Evolutionary conservation across 306 rosid genomes (phyloP), one percentile per base, ranked within the genome.

Genomic region (Vicia villosa): DNA sequence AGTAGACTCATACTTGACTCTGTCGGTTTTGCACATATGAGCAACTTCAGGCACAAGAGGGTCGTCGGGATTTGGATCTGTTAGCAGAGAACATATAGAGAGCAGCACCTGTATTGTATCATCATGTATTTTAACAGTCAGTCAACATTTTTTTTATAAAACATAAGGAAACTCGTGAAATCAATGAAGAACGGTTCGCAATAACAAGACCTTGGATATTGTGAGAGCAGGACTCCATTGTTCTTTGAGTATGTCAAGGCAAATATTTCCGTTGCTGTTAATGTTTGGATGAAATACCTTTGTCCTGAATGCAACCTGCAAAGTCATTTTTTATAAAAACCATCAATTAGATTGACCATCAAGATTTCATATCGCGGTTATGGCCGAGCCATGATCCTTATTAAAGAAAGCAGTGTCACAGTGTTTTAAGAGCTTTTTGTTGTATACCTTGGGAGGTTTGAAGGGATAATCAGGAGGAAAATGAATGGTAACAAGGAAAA

Each of bases 141-240:
- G n/a, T 65, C 47, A 63, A 37, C 2, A 67, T 32, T 32, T 24
- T 58, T 15, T n/a, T 12, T 38, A 13, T 56, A 5, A 60, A 69
- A 38, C 41, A 68, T 62, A 57, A 66, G 40, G 26, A 72, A 59
- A 14, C 11, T 34, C 9, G 68, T 32, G 41, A 19, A 57, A 24
- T 69, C 16, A 67, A 50, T 10, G 57, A 63, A 41, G 51, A 49
- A n/a, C 19, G 56, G n/a, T 42, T 10, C 49, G 19, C 24, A 69
- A 62, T 19, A 67, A 62, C 36, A 47, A 68, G 43, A 91, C 98
- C 94, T 93, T 93, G 49, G 97, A 88, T 76, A 93, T 85, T 77
- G 98, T 93, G 67, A 93, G 97, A 54, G 98, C 97, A 17, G 98
- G 98, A 68, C 98, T 93, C 98, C 98, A 93, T 67, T 93, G 98